Conservation (phyloP, 805 yeast genomes). For the Hanseniaspora lachancei region DNA sequence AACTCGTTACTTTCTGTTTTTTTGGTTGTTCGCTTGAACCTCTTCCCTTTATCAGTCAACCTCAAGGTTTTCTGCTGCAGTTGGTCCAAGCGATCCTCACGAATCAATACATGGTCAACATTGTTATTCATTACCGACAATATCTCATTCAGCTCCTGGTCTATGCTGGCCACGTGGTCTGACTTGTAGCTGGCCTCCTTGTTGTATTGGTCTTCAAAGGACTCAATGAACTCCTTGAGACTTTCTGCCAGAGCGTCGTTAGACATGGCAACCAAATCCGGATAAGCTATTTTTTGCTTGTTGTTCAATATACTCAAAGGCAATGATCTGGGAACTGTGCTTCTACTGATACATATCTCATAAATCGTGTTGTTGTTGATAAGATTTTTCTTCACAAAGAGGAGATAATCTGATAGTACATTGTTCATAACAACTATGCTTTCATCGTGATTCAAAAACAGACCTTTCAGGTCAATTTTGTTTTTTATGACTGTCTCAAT, state of each 20-base stretch:
- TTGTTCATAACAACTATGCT: not conserved
- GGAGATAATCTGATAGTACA: not conserved
- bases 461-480: not conserved
- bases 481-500: not conserved
- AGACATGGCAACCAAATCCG: not conserved
- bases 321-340: not conserved
- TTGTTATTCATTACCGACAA: conserved; percentile 29
- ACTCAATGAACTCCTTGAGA: not conserved
- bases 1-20: conserved; percentile 42
- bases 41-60: conserved; percentile 50
- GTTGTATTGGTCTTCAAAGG: not conserved
- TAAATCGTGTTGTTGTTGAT: not conserved
- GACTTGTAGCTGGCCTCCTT: not conserved
- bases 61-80: conserved; percentile 70
- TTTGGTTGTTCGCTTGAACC: conserved; percentile 58
- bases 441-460: not conserved
- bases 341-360: not conserved
- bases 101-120: conserved; percentile 39
- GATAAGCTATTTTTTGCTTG: not conserved
- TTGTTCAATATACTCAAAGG: conserved; percentile 5
- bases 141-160: conserved; percentile 24
- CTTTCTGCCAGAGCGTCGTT: not conserved
- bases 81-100: conserved; percentile 64
- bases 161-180: conserved; percentile 16
- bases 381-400: not conserved